Percentiles rank a stretch among this genome's conserved stretches.
Evolutionary conservation across 306 rosid genomes (phyloP).

Genomic region (Vicia sativa): DNA sequence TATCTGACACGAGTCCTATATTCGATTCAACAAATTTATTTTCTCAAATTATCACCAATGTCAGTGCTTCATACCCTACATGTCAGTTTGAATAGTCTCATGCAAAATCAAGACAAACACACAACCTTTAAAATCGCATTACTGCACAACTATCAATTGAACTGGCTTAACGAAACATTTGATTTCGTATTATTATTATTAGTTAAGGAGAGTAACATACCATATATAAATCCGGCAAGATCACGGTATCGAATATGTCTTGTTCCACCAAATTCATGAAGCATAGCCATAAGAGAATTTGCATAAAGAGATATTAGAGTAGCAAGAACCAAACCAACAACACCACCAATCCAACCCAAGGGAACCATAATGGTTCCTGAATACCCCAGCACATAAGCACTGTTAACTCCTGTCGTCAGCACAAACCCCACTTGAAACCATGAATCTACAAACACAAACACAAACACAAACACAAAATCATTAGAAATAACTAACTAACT

Average conservation of each 20-base stretch:
- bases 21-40: background rate
- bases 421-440: slow-evolving; percentile 93
- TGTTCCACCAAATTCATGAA: slow-evolving; percentile 86
- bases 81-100: background rate
- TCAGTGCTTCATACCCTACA: background rate
- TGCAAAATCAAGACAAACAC: background rate
- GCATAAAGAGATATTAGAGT: slow-evolving; percentile 79
- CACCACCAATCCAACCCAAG: slow-evolving; percentile 80
- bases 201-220: slow-evolving; percentile 47
- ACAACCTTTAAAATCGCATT: background rate
- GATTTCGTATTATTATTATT: background rate
- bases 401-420: slow-evolving; percentile 87
- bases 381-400: slow-evolving; percentile 90
- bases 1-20: no score
- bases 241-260: slow-evolving; percentile 97
- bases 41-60: no score
- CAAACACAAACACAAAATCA: background rate
- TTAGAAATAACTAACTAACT: background rate
- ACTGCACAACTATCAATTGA: no score
- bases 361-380: slow-evolving; percentile 92
- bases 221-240: slow-evolving; percentile 83
- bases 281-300: slow-evolving; percentile 80
- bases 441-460: slow-evolving; percentile 51
- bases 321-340: slow-evolving; percentile 69
- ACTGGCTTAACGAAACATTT: no score